Conservation (phyloP, 148 eudicot species). For the Rhododendron mucronatum region DNA sequence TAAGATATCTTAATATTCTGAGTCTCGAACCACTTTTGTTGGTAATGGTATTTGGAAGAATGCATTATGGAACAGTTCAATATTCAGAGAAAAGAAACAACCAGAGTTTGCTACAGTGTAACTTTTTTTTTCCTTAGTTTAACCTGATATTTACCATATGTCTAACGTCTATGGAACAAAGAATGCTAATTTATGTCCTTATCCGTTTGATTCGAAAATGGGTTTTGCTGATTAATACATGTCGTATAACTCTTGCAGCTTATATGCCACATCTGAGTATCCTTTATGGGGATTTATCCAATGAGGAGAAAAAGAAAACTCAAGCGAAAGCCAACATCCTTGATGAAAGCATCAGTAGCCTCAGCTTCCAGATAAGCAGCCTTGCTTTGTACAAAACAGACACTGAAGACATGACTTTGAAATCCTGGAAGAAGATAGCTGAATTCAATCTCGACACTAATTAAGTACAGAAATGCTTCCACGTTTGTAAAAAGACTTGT, state of each 20-base stretch:
- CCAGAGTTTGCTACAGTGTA: background rate
- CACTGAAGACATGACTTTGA: constrained; percentile 67
- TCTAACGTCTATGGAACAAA: background rate
- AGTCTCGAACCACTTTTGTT: no score
- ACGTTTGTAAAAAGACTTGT: background rate
- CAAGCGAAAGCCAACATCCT: constrained; percentile 61
- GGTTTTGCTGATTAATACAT: background rate
- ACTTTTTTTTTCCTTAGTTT: background rate
- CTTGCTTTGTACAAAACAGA: constrained; percentile 79
- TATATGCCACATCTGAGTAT: constrained; percentile 99
- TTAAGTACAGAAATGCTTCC: constrained; percentile 10
- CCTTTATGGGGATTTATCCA: constrained; percentile 64
- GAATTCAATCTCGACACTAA: constrained; percentile 46
- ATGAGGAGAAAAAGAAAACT: constrained; percentile 82
- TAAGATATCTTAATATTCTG: no score
- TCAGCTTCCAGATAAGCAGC: constrained; percentile 62
- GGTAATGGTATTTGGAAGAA: no score
- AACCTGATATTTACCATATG: background rate
- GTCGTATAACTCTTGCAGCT: constrained; percentile 39
- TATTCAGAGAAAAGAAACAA: background rate
- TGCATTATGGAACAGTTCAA: background rate
- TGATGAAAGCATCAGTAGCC: constrained; percentile 53
- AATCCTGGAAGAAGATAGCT: constrained; percentile 79
- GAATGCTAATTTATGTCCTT: background rate
- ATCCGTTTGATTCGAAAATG: background rate